Percentiles rank a stretch among this genome's conserved stretches.
These are phyloP conservation scores for Breynia disticha DNA, from an alignment of 441 rosid species.

Conservation along the genomic window DNA sequence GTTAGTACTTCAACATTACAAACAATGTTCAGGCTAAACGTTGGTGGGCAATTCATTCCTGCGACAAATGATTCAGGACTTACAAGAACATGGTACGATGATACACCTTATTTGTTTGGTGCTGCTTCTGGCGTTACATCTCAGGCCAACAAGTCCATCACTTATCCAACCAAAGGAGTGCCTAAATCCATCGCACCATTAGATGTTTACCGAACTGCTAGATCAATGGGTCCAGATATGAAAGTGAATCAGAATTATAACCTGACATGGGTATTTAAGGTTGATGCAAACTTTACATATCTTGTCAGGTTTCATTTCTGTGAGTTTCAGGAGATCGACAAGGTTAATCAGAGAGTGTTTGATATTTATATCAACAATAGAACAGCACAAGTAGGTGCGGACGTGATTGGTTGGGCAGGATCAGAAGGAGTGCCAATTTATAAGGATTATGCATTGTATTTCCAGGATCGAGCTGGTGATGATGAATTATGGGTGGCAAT, in stretches of 20 bases:
- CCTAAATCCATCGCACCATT: conserved; percentile 37
- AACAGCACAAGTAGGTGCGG: conserved; percentile 46
- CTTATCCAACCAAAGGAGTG: conserved; percentile 24
- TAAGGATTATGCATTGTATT: conserved; percentile 43
- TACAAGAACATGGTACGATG: conserved; percentile 55
- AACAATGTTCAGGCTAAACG: conserved; percentile 49
- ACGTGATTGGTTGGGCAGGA: conserved; percentile 50
- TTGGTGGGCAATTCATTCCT: conserved; percentile 55
- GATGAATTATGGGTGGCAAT: conserved; percentile 36
- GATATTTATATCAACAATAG: conserved; percentile 48
- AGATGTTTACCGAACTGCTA: conserved; percentile 47
- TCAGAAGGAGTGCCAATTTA: conserved; percentile 32
- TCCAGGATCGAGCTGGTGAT: conserved; percentile 28
- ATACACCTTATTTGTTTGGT: conserved; percentile 47
- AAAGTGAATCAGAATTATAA: conserved; percentile 37
- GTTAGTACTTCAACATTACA: conserved; percentile 25
- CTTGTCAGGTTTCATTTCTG: conserved; percentile 57
- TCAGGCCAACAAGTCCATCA: conserved; percentile 15
- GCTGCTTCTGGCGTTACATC: conserved; percentile 32
- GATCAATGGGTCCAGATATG: conserved; percentile 39
- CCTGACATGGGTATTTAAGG: conserved; percentile 55
- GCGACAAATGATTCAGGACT: conserved; percentile 41
- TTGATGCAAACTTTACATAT: conserved; percentile 50
- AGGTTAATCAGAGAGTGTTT: conserved; percentile 47
- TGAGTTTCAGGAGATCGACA: conserved; percentile 25